Evolutionary conservation across 2,329 filamentous ascomycete species (phyloP).

Genomic region (Dactylellina haptotyla): DNA sequence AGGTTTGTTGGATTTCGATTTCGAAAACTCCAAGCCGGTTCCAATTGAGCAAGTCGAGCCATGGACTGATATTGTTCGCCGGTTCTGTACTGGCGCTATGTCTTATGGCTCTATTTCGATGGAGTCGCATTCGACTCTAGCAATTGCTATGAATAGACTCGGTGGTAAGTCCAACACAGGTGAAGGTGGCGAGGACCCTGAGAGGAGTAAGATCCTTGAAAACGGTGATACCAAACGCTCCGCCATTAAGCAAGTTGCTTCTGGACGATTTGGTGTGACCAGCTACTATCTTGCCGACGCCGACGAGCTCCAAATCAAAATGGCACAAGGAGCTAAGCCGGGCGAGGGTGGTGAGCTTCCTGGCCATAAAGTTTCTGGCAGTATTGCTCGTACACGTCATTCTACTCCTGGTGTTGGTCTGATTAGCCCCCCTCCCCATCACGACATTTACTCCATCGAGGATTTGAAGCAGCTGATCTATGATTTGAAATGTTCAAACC

Average conservation of each 20-base stretch:
- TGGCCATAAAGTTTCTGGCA: conserved; percentile 93
- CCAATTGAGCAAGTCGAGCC: conserved; percentile 97
- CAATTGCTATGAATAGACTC: conserved; percentile 94
- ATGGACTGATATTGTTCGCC: conserved; percentile 96
- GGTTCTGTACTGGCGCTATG: conserved; percentile 97
- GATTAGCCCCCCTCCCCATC: conserved; percentile 93
- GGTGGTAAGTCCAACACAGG: conserved; percentile 98
- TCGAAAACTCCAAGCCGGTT: conserved; percentile 83
- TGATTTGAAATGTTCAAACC: conserved; percentile 95
- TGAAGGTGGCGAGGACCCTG: conserved; percentile 94
- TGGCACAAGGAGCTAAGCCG: conserved; percentile 97
- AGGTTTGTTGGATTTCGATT: conserved; percentile 94
- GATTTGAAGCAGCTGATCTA: conserved; percentile 98
- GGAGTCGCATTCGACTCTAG: conserved; percentile 95
- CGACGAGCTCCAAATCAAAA: conserved; percentile 98
- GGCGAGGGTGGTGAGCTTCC: conserved; percentile 96
- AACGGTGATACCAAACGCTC: conserved; percentile 98
- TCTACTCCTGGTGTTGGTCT: conserved; percentile 95
- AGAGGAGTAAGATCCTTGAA: conserved; percentile 83
- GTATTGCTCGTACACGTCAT: conserved; percentile 92
- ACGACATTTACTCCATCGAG: conserved; percentile 98
- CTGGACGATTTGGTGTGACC: conserved; percentile 94
- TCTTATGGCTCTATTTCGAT: conserved; percentile 98
- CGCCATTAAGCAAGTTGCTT: conserved; percentile 96
- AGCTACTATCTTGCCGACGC: conserved; percentile 93